Evolutionary conservation across 768 basidiomycete species (phyloP).

Genomic region (Fomitopsis serialis): DNA sequence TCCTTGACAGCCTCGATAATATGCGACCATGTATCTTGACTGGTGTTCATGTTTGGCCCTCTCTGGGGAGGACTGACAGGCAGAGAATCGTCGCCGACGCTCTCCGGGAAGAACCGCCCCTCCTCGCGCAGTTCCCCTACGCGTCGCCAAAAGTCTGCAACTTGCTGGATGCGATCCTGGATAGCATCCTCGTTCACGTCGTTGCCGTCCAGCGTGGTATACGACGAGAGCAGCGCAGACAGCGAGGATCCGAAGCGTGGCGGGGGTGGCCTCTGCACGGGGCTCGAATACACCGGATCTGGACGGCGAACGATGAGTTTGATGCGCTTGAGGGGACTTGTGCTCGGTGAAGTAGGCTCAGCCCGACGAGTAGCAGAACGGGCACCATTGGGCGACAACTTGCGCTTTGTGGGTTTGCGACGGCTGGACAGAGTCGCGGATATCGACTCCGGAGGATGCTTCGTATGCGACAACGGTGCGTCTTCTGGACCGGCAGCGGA

Average conservation of each 20-base stretch:
- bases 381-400: neutral
- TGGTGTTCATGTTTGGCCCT: conserved; percentile 7
- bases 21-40: conserved; percentile 53
- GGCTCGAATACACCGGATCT: conserved; percentile 56
- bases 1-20: conserved; percentile 43
- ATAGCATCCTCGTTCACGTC: conserved; percentile 38
- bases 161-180: conserved; percentile 32
- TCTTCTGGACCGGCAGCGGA: neutral
- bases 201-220: conserved; percentile 45
- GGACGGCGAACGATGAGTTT: conserved; percentile 65
- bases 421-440: neutral
- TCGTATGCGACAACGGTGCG: neutral
- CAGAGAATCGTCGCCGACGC: conserved; percentile 4
- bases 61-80: neutral
- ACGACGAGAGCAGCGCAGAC: conserved; percentile 55
- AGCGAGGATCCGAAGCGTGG: conserved; percentile 52
- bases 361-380: neutral
- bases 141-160: conserved; percentile 38
- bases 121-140: conserved; percentile 39
- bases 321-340: conserved; percentile 53
- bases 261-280: conserved; percentile 55
- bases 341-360: conserved; percentile 8
- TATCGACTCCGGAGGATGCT: conserved; percentile 1
- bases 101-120: conserved; percentile 33
- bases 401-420: neutral